Base-by-base conservation (phyloP, 176 grass and related monocot genomes). In the Aegilops longissima region DNA sequence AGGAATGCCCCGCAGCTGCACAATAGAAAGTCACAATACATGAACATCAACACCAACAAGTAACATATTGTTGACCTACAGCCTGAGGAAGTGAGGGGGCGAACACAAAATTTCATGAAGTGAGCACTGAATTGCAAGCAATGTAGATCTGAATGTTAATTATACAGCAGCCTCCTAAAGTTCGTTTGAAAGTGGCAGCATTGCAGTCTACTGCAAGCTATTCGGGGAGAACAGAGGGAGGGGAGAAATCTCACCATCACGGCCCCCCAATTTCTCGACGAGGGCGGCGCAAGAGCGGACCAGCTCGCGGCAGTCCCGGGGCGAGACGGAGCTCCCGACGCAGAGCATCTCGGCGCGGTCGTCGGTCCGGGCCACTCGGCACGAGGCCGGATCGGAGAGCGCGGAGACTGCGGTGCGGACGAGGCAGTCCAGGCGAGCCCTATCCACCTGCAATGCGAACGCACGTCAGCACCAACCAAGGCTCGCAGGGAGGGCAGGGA, bases 251-350 rank as follows among this genome's bases (percentile, higher is more conserved):
- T 70, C 76, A 97, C 91, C 92, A 83, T 35, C 76, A 87, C n/a
- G 63, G 12, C 75, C 76, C 23, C 89, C 86, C 76, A 90, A 88
- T 89, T 90, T 88, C 51, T 42, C 39, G 54, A 92, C 24, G 54
- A 92, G 88, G 67, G 84, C 76, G 2, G 65, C 82, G 34, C 82
- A 98, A 14, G 86, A 86, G 25, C 38, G 79, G 51, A 98, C 67
- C 84, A 98, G 73, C 76, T 90, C 78, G 14, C 56, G 20, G 82
- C 88, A 92, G 76, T 91, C 82, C 73, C 61, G 62, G 0, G 75
- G 78, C 21, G 93, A 86, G 12, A 96, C 51, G 61, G 86, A 96
- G 58, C 76, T 90, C 45, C 95, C 95, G 6, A 92, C 24, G 12
- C 49, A 80, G 33, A 95, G 80, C 56, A 93, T 67, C 81, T 86